A percentile compares a stretch with the other conserved stretches of the same genome.
phyloP scores from a whole-genome alignment of 2,329 filamentous ascomycete genomes.

The Trichoderma asperellum region DNA sequence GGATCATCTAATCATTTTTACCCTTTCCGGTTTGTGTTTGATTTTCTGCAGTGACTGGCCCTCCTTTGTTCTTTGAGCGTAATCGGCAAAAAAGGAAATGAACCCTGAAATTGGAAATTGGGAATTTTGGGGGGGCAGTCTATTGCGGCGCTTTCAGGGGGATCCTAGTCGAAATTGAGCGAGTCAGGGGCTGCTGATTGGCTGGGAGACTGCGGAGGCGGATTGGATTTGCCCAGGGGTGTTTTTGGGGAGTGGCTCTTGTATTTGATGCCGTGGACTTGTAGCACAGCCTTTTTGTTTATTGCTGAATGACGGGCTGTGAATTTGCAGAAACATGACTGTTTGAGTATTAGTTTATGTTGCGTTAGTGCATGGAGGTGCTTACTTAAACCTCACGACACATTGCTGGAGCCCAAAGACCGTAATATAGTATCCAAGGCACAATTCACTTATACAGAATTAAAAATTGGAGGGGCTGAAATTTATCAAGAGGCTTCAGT shows the following conservation, averaged over 20 bases:
- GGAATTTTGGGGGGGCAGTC: no score
- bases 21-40: background rate
- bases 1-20: no score
- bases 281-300: background rate
- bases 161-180: background rate
- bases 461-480: background rate
- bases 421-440: background rate
- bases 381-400: background rate
- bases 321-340: no score
- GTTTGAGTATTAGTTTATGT: no score
- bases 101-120: background rate
- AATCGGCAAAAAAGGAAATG: background rate
- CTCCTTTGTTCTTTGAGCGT: background rate
- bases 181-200: constrained; percentile 11
- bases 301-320: background rate
- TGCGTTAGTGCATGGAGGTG: no score
- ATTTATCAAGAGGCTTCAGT: background rate
- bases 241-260: background rate
- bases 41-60: background rate
- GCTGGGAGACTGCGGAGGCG: constrained; percentile 9
- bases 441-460: background rate
- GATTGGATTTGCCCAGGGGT: background rate
- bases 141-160: constrained; percentile 4
- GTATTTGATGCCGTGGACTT: background rate
- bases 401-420: background rate